These are phyloP conservation scores for Funneliformis mosseae DNA, from an alignment of 192 early-diverging fungal genomes.

Conservation along the genomic window DNA sequence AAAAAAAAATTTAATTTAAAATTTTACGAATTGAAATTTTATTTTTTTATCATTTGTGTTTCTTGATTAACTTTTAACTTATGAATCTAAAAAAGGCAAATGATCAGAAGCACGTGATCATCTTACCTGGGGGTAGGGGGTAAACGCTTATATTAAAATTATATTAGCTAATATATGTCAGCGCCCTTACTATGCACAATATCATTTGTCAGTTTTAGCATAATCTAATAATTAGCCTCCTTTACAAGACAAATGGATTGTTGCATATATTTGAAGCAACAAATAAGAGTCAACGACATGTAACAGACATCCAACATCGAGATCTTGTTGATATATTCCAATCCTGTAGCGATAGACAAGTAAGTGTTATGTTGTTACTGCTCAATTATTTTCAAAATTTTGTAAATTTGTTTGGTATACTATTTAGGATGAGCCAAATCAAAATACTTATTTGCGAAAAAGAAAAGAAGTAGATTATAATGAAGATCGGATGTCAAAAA, in stretches of 20 bases:
- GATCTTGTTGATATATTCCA: background rate
- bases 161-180: too few species aligned
- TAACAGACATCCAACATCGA: background rate
- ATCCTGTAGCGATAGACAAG: background rate
- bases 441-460: slow-evolving; percentile 3
- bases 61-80: too few species aligned
- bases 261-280: slow-evolving; percentile 7
- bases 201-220: background rate
- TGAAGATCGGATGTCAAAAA: background rate
- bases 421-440: slow-evolving; percentile 3
- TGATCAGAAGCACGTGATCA: too few species aligned
- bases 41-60: too few species aligned
- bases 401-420: background rate
- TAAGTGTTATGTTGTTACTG: slow-evolving; percentile 14
- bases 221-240: background rate
- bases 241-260: background rate
- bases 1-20: too few species aligned
- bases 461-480: slow-evolving; percentile 9
- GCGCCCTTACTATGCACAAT: too few species aligned
- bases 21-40: too few species aligned
- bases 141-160: too few species aligned
- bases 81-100: too few species aligned
- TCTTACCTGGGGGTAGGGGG: too few species aligned
- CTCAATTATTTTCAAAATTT: slow-evolving; percentile 10
- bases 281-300: background rate